A percentile compares a stretch with the other conserved stretches of the same genome.
Conservation (phyloP, 768 basidiomycete species). For the Cubamyces sp. region DNA sequence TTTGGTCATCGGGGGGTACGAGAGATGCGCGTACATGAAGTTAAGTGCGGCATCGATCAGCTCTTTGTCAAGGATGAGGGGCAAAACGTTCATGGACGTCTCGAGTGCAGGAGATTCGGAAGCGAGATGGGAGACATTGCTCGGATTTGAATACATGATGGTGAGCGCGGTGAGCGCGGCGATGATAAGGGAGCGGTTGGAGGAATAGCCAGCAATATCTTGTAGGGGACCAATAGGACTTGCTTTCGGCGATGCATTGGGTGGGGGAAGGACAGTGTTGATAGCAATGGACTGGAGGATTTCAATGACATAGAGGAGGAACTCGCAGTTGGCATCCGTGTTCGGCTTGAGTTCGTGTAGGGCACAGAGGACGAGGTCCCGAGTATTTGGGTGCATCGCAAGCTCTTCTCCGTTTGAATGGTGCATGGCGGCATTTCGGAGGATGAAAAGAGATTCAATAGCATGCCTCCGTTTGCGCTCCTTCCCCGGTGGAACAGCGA, state of each 20-base stretch:
- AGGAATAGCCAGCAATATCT: conserved; percentile 56
- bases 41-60: conserved; percentile 75
- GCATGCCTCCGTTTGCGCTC: conserved; percentile 71
- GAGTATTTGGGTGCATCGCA: conserved; percentile 58
- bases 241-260: conserved; percentile 35
- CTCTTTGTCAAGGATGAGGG: conserved; percentile 69
- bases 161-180: conserved; percentile 63
- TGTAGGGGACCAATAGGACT: conserved; percentile 64
- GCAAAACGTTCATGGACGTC: conserved; percentile 71
- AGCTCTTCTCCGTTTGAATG: conserved; percentile 70
- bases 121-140: conserved; percentile 57
- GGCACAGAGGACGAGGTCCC: conserved; percentile 66
- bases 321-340: conserved; percentile 72
- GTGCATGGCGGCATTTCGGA: conserved; percentile 83
- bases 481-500: conserved; percentile 55
- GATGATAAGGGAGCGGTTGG: conserved; percentile 79
- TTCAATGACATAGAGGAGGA: conserved; percentile 72
- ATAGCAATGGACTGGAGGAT: conserved; percentile 65
- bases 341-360: conserved; percentile 63
- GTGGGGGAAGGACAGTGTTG: conserved; percentile 45
- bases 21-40: conserved; percentile 76
- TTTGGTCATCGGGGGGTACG: conserved; percentile 74
- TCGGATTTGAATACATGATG: conserved; percentile 61
- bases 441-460: conserved; percentile 81
- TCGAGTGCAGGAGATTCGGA: conserved; percentile 61